Percentiles rank a stretch among this genome's conserved stretches.
phyloP scores from a whole-genome alignment of 2,329 filamentous ascomycete species.

The Hypoxylon sp. region DNA sequence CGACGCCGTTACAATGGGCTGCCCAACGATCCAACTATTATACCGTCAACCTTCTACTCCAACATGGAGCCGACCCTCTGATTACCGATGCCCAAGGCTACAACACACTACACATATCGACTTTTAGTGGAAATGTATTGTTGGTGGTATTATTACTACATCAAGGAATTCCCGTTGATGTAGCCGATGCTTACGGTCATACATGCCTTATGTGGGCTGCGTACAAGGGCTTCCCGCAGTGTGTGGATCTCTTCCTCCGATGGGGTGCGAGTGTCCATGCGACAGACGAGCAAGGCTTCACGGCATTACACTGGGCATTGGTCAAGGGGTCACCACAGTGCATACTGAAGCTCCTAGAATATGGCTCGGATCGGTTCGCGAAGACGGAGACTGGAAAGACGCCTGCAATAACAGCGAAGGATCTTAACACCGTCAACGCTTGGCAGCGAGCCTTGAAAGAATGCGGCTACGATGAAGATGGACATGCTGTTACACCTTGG shows the following conservation, averaged over 20 bases:
- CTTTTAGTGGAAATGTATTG: constrained; percentile 95
- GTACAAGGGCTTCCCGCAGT: constrained; percentile 95
- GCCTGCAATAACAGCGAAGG: constrained; percentile 84
- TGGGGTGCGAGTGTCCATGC: constrained; percentile 97
- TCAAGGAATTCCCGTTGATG: constrained; percentile 95
- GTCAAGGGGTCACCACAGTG: constrained; percentile 93
- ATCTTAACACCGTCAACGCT: constrained; percentile 87
- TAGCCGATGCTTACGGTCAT: constrained; percentile 89
- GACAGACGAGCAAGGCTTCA: constrained; percentile 92
- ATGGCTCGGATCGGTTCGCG: constrained; percentile 93
- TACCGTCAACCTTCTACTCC: constrained; percentile 90
- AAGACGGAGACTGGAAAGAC: constrained; percentile 93
- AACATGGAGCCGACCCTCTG: constrained; percentile 92
- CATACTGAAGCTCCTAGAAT: constrained; percentile 94
- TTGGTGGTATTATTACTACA: constrained; percentile 91
- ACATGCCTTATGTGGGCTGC: constrained; percentile 98
- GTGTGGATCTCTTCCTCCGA: constrained; percentile 90
- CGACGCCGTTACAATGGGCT: constrained; percentile 96
- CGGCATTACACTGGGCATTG: constrained; percentile 94
- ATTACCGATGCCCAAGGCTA: constrained; percentile 96
- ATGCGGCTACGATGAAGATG: constrained; percentile 86
- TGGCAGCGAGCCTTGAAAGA: constrained; percentile 89
- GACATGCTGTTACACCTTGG: constrained; percentile 76
- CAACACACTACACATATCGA: constrained; percentile 97
- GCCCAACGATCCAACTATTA: constrained; percentile 98